phyloP scores from a whole-genome alignment of 2,329 filamentous ascomycete genomes.

The Calonectria multiphialidica region DNA sequence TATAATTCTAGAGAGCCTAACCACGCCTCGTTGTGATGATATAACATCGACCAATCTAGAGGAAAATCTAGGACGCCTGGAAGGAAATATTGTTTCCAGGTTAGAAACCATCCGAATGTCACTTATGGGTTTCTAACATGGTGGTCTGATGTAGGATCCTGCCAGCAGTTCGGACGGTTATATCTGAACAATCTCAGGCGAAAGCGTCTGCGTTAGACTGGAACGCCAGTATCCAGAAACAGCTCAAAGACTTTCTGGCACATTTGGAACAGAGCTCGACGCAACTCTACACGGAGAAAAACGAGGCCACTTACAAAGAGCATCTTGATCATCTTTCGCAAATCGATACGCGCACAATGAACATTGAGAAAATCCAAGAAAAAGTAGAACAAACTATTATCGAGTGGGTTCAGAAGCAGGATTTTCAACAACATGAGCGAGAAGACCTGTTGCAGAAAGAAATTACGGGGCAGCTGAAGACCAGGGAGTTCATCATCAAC shows the following conservation, averaged over 20 bases:
- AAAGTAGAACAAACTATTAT: constrained; percentile 30
- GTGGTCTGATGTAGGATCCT: constrained; percentile 22
- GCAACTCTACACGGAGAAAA: background rate
- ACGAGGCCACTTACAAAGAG: background rate
- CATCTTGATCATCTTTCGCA: constrained; percentile 19
- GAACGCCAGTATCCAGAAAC: constrained; percentile 7
- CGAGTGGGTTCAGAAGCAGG: constrained; percentile 18
- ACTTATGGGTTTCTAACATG: background rate
- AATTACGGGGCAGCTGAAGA: constrained; percentile 33
- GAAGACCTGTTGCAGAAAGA: constrained; percentile 23
- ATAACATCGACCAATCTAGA: constrained; percentile 3
- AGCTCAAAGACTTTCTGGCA: constrained; percentile 5
- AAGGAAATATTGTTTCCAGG: constrained; percentile 33
- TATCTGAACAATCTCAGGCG: constrained; percentile 22
- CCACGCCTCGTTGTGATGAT: background rate
- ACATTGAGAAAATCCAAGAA: constrained; percentile 29
- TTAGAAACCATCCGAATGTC: constrained; percentile 10
- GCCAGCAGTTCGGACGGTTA: constrained; percentile 27
- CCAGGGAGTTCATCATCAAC: constrained; percentile 34
- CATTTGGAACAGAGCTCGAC: background rate
- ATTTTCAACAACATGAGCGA: constrained; percentile 9
- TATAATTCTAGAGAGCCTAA: constrained; percentile 23
- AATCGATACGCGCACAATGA: constrained; percentile 22
- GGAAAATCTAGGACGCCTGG: constrained; percentile 24
- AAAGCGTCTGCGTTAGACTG: constrained; percentile 22